Conservation (phyloP, 1,284 basidiomycete genomes). For the Cyathus pygmaeus region DNA sequence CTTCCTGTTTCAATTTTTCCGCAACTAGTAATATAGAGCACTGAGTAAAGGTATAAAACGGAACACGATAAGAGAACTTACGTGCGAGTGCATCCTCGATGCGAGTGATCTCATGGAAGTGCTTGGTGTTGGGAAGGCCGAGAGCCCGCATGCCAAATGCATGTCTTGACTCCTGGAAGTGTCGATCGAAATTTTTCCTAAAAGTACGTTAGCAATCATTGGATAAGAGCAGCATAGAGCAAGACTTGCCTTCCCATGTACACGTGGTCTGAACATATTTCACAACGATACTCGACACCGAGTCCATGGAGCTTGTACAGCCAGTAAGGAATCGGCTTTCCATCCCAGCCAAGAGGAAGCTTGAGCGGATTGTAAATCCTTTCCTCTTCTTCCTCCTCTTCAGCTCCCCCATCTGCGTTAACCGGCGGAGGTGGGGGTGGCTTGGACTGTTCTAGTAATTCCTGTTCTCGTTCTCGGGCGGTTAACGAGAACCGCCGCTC, state of each 20-base stretch:
- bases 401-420: slow-evolving; percentile 63
- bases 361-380: slow-evolving; percentile 98
- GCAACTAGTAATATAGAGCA: slow-evolving; percentile 68
- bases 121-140: slow-evolving; percentile 97
- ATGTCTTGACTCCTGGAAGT: slow-evolving; percentile 96
- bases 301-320: slow-evolving; percentile 97
- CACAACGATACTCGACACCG: slow-evolving; percentile 96
- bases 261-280: slow-evolving; percentile 96
- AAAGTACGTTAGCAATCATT: background rate
- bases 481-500: slow-evolving; percentile 97
- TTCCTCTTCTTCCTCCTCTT: slow-evolving; percentile 94
- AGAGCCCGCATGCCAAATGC: slow-evolving; percentile 98
- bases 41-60: slow-evolving; percentile 6
- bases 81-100: slow-evolving; percentile 96
- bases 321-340: slow-evolving; percentile 99
- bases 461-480: slow-evolving; percentile 94
- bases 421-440: slow-evolving; percentile 68
- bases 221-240: background rate
- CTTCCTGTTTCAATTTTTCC: slow-evolving; percentile 95
- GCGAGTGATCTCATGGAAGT: slow-evolving; percentile 98
- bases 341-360: slow-evolving; percentile 97
- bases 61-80: slow-evolving; percentile 57
- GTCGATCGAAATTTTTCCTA: slow-evolving; percentile 94
- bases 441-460: slow-evolving; percentile 85
- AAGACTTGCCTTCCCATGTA: slow-evolving; percentile 87